phyloP scores from a whole-genome alignment of 306 rosid species.

The Rosa lucieae region DNA sequence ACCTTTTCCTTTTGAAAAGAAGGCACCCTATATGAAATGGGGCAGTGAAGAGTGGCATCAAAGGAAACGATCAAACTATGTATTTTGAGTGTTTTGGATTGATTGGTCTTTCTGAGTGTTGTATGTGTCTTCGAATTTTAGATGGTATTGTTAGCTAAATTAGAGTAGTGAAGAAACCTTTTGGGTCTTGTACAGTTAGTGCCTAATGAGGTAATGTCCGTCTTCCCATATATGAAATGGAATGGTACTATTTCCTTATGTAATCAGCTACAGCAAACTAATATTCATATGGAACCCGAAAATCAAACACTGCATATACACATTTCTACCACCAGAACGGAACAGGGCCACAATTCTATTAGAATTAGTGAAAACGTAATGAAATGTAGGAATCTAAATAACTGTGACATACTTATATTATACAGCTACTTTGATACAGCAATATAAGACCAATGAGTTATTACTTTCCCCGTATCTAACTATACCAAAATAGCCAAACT shows the following conservation, averaged over 20 bases:
- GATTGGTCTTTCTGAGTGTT: slow-evolving; percentile 30
- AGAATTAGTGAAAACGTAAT: not conserved
- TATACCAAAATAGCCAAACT: not conserved
- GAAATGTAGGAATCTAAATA: not conserved
- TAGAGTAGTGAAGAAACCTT: slow-evolving; percentile 24
- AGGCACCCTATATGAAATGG: slow-evolving; percentile 32
- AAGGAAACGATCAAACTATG: slow-evolving; percentile 21
- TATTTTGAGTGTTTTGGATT: slow-evolving; percentile 34
- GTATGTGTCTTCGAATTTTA: slow-evolving; percentile 32
- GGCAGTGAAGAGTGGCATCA: slow-evolving; percentile 29
- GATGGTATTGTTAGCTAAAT: slow-evolving; percentile 18
- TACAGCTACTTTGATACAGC: not conserved
- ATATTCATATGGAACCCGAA: not conserved
- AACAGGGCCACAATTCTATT: not conserved
- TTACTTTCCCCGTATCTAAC: not conserved
- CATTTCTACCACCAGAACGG: not conserved
- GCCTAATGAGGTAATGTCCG: not conserved
- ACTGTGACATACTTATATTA: not conserved
- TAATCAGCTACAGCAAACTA: not conserved
- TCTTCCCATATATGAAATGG: slow-evolving; percentile 1
- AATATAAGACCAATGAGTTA: not conserved
- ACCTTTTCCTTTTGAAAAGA: slow-evolving; percentile 33
- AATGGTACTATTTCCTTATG: not conserved
- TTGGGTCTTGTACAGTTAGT: slow-evolving; percentile 33
- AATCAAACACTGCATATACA: too few species aligned